Conservation (phyloP, 352 stramenopile genomes). For the Peronosclerospora sorghi region DNA sequence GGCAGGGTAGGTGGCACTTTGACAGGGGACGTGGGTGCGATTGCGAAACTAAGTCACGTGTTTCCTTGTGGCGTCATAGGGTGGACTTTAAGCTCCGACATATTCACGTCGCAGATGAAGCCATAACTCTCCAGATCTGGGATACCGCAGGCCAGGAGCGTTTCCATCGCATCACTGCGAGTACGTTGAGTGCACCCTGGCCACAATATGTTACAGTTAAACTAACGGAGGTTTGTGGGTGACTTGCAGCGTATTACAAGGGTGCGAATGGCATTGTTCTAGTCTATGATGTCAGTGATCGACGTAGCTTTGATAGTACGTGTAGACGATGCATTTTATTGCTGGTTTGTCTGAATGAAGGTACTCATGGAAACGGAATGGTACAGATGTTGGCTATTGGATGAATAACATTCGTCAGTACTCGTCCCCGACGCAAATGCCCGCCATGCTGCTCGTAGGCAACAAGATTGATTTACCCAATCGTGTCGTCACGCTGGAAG, state of each 20-base stretch:
- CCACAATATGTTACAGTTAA: not conserved
- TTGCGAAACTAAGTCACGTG: too few species aligned
- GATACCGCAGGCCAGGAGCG: slow-evolving; percentile 91
- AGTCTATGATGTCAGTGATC: slow-evolving; percentile 89
- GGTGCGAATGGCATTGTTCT: slow-evolving; percentile 89
- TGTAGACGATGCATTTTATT: slow-evolving; percentile 8
- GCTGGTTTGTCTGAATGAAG: not conserved
- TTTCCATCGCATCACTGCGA: slow-evolving; percentile 90
- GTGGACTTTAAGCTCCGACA: slow-evolving; percentile 91
- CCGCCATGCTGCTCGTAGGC: slow-evolving; percentile 80
- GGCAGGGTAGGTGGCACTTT: slow-evolving; percentile 65
- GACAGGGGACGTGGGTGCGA: too few species aligned
- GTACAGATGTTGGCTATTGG: slow-evolving; percentile 88
- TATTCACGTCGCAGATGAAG: slow-evolving; percentile 71
- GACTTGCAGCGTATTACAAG: slow-evolving; percentile 85
- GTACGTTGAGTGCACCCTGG: slow-evolving; percentile 29
- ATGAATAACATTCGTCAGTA: slow-evolving; percentile 93
- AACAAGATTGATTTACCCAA: slow-evolving; percentile 90
- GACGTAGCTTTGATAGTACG: slow-evolving; percentile 87
- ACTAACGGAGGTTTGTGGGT: slow-evolving; percentile 8
- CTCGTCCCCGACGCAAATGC: slow-evolving; percentile 56
- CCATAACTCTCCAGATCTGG: slow-evolving; percentile 90
- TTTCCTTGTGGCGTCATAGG: too few species aligned
- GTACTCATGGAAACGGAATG: slow-evolving; percentile 9
- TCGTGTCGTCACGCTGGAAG: slow-evolving; percentile 61